Percentiles rank a stretch among this genome's conserved stretches.
Conservation (phyloP, 768 basidiomycete genomes). For the Serendipita vermifera region DNA sequence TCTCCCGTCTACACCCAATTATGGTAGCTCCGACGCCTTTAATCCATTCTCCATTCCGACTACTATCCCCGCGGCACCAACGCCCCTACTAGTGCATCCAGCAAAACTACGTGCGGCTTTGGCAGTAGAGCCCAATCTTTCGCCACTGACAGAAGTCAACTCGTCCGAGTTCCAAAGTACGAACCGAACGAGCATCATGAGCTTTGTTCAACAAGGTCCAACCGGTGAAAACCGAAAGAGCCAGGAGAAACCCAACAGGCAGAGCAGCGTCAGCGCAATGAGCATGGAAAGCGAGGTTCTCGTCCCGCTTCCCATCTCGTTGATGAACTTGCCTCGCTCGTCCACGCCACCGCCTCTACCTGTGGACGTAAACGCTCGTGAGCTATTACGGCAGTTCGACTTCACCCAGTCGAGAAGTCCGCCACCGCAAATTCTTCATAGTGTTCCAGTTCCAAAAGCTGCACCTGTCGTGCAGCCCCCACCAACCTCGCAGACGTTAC, state of each 20-base stretch:
- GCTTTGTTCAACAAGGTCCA: too few species aligned
- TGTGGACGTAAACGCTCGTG: neutral
- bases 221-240: too few species aligned
- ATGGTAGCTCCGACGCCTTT: neutral
- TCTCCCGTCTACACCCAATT: too few species aligned
- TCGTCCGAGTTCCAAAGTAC: conserved; percentile 4
- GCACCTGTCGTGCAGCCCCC: neutral
- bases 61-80: neutral
- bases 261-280: neutral
- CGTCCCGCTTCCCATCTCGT: neutral
- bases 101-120: neutral
- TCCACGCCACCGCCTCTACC: neutral
- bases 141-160: neutral
- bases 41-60: neutral
- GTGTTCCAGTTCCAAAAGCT: neutral
- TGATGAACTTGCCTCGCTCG: neutral
- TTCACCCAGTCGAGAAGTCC: too few species aligned
- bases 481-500: neutral
- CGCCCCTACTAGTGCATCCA: neutral
- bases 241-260: neutral
- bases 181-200: too few species aligned
- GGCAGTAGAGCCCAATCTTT: neutral
- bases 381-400: too few species aligned
- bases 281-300: neutral
- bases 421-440: neutral